Base-by-base conservation (phyloP, 106 monocot genomes). In the Cymbidium sinense region DNA sequence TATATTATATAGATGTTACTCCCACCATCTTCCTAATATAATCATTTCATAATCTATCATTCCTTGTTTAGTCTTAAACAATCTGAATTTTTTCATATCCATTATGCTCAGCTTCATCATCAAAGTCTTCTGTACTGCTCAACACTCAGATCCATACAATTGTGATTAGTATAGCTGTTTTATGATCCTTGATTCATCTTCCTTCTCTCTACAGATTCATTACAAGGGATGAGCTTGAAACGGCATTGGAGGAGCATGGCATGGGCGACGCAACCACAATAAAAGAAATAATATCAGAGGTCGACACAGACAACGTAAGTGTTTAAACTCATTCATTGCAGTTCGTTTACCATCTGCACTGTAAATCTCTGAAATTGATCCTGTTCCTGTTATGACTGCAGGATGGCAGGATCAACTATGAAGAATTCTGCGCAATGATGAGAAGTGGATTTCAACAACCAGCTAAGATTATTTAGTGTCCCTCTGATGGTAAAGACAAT, bases 251-350 rank as follows among this genome's bases (percentile, higher is more conserved):
- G 64, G 86, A 95, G 64, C 81, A 95, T 77, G 91, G 87, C 77
- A 91, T 95, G 75, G 91, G 95, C 23, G 91, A 95, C 83, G 72
- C 78, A 13, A 72, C 82, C 37, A 88, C 84, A 23, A 91, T 94
- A 70, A 87, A 89, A 80, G 94, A 94, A n/a, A 94, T 94, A 73
- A 94, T 91, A 81, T 87, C 87, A 50, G 91, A 95, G 79, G 91
- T 95, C 18, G 91, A 91, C 52, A 73, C 87, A 20, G 91, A 95
- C 77, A 87, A 91, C 82, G 91, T 89, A 83, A 89, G 86, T 50
- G 37, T 34, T 15, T 70, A 28, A 43, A 74, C 25, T 44, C 34
- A 2, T 10, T 15, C 67, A 2, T 44, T 27, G 23, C 28, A 27
- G 44, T 74, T 74, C 15, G 25, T 1, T 28, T 44, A 2, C 2